Conservation (phyloP, 306 rosid genomes). For the Cercis canadensis region DNA sequence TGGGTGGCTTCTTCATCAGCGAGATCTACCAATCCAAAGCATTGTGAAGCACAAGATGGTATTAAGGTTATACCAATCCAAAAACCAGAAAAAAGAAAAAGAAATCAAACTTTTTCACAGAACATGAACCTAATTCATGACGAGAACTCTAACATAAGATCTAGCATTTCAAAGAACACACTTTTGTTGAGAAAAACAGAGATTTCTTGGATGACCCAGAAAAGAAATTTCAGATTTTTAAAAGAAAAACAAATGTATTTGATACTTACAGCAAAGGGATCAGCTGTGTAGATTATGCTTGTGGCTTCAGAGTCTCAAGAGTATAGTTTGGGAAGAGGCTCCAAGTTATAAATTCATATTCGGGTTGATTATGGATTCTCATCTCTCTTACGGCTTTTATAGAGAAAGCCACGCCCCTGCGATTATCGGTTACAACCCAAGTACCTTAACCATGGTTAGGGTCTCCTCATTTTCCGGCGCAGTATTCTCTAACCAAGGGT, state of each 20-base stretch:
- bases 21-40: conserved; percentile 50
- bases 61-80: conserved; percentile 19
- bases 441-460: conserved; percentile 64
- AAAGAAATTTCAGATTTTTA: conserved; percentile 29
- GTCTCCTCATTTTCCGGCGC: conserved; percentile 30
- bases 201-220: conserved; percentile 32
- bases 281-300: conserved; percentile 29
- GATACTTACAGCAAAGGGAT: conserved; percentile 53
- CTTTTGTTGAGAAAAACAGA: not conserved
- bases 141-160: conserved; percentile 34
- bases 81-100: not conserved
- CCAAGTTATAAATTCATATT: not conserved
- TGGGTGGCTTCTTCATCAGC: conserved; percentile 27
- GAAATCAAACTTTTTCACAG: conserved; percentile 8
- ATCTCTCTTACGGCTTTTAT: conserved; percentile 24
- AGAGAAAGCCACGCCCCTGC: conserved; percentile 21
- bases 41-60: not conserved
- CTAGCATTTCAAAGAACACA: conserved; percentile 35
- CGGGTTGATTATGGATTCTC: conserved; percentile 29
- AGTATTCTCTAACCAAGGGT: conserved; percentile 53
- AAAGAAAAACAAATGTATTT: conserved; percentile 29
- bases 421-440: conserved; percentile 36
- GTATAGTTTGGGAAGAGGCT: not conserved
- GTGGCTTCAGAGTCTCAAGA: conserved; percentile 19
- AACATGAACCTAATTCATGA: conserved; percentile 25